Evolutionary conservation across 257 asterid species (phyloP), one percentile per base, ranked within the genome.

Genomic region (Handroanthus guayacan): DNA sequence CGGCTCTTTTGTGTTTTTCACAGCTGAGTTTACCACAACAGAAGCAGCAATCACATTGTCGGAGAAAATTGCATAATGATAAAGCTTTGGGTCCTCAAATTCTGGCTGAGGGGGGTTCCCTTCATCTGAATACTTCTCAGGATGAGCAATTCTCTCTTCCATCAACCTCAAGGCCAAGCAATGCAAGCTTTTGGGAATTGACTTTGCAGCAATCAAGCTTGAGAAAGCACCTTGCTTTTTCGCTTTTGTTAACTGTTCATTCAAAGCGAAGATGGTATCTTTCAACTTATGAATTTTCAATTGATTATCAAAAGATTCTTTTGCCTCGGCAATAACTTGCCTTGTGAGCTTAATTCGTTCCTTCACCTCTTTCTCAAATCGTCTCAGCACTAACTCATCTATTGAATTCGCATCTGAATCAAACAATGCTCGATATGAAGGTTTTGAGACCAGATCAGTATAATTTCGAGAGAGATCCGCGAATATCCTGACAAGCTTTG

Each of bases 211-310:
- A 81, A 91, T 86, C 88, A 91, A 83, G 87, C 94, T 91, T 14
- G 97, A 86, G 50, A 91, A 91, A 62, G 95, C 97, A 69, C 97
- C 97, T 65, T 88, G 92, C 86, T 89, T 91, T 78, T 89, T 91
- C 4, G 92, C 86, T 79, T 91, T 91, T 9, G 91, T 87, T 51
- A 89, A 67, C 85, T 83, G 92, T 67, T 89, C 97, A 76, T 89
- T 87, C 74, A 91, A 79, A 13, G 89, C 91, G 75, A 91, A 91
- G 68, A 91, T 91, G 38, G 86, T 84, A 51, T 91, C 97, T 63
- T 91, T 91, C 86, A 91, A 78, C 86, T 89, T 91, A 66, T 91
- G 97, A 56, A 91, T 89, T 76, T 89, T 91, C 72, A 91, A 75
- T 55, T 89, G 94, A 78, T 91, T 89, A 72, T 91, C 97, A 14